A percentile compares a stretch with the other conserved stretches of the same genome.
These are phyloP conservation scores for Cryptosporidium ubiquitum DNA, from an alignment of 169 alveolate genomes.

Conservation along the genomic window DNA sequence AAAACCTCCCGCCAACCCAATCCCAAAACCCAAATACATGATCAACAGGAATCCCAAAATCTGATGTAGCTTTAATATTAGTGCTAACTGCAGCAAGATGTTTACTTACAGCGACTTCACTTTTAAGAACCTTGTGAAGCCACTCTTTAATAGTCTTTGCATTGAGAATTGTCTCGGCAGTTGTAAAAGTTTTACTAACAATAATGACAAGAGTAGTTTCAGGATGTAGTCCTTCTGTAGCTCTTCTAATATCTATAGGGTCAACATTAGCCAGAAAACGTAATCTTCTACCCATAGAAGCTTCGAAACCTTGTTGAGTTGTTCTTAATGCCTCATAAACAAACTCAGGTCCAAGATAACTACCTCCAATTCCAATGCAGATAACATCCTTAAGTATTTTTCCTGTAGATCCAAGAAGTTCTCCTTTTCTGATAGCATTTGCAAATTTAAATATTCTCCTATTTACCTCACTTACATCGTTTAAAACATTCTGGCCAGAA, in stretches of 20 bases:
- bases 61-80: conserved; percentile 88
- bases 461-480: conserved; percentile 81
- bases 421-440: conserved; percentile 87
- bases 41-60: conserved; percentile 94
- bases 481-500: conserved; percentile 77
- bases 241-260: conserved; percentile 95
- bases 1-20: conserved; percentile 99
- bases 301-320: conserved; percentile 79
- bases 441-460: conserved; percentile 83
- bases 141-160: conserved; percentile 93
- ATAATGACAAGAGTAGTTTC: conserved; percentile 93
- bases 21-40: conserved; percentile 99
- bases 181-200: conserved; percentile 99
- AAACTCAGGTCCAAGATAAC: conserved; percentile 95
- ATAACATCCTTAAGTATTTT: conserved; percentile 89
- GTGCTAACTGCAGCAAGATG: conserved; percentile 96
- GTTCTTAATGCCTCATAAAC: conserved; percentile 92
- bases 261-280: conserved; percentile 98
- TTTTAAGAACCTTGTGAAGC: conserved; percentile 85
- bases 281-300: conserved; percentile 81
- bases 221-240: conserved; percentile 91
- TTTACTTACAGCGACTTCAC: conserved; percentile 80
- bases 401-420: conserved; percentile 91
- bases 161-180: conserved; percentile 98
- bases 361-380: conserved; percentile 99